Base-by-base conservation (phyloP, 2,329 filamentous ascomycete species). In the Diaporthe aspalathi region DNA sequence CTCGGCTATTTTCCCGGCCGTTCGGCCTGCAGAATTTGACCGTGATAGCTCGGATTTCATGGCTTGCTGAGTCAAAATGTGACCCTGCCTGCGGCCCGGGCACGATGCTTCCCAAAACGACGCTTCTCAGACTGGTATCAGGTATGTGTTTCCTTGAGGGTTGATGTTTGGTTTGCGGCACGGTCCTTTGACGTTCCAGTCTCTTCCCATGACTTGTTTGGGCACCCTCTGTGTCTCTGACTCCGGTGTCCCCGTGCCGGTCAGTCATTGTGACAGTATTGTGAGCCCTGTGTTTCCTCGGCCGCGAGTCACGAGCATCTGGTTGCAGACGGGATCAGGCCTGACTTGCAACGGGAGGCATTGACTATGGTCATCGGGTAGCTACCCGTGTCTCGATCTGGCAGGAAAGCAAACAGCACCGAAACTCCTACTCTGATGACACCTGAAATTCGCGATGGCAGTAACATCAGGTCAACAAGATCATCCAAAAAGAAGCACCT, bases 31-130 rank as follows among this genome's bases (percentile, higher is more conserved):
- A 38, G 12, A 65, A 65, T 29, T 50, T 24, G 11, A 11, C 29
- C 57, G 43, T 50, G 29, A 65, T 20, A 38, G 45, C 38, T 65
- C 12, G 7, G 29, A 38, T 3, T 27, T 14, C 43, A 35, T 9
- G 29, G 29, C 27, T 65, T 49, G 60, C 29, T 50, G 45, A 65
- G 60, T 50, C 60, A 50, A 65, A 38, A n/a, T 6, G 29, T 9
- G 14, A 24, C 60, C 11, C 38, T 49, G 5, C 29, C 24, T 45
- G 60, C 35, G 60, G 43, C n/a, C 60, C 60, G 60, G 43, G 45
- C 60, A 65, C 43, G n/a, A 27, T 65, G 60, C 27, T 38, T 50
- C n/a, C 29, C 60, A 12, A 38, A 38, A 50, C 60, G 14, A 27
- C 49, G 29, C 27, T 27, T 50, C 29, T 24, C 60, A 65, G 49